phyloP scores from a whole-genome alignment of 2,329 filamentous ascomycete genomes.

The Calonectria hongkongensis region DNA sequence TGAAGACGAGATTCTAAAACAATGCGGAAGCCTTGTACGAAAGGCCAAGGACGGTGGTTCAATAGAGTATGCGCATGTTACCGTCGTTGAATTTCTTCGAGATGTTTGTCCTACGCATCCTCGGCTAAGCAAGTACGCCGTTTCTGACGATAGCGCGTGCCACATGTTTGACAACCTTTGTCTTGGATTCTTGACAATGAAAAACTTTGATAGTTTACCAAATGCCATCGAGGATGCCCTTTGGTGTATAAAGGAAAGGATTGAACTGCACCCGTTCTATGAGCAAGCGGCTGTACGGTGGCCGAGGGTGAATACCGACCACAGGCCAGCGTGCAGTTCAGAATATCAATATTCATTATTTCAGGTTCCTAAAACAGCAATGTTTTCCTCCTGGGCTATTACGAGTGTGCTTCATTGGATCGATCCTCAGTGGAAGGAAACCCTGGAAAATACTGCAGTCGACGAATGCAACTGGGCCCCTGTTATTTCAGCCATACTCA shows the following conservation, averaged over 20 bases:
- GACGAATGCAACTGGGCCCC: neutral
- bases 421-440: neutral
- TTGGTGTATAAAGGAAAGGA: constrained; percentile 5
- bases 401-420: constrained; percentile 1
- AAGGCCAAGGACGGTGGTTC: neutral
- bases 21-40: constrained; percentile 7
- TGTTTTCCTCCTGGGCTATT: constrained; percentile 7
- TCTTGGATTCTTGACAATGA: neutral
- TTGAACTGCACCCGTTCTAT: constrained; percentile 1
- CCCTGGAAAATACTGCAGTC: neutral
- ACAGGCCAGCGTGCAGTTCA: neutral
- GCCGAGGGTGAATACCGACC: neutral
- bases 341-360: neutral
- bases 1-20: neutral
- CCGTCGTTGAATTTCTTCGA: constrained; percentile 11
- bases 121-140: neutral
- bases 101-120: neutral
- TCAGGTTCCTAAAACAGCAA: neutral
- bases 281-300: neutral
- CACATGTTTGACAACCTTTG: neutral
- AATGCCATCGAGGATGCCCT: neutral
- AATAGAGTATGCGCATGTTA: constrained; percentile 8
- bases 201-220: neutral
- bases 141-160: neutral
- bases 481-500: neutral